phyloP scores from a whole-genome alignment of 208 protist genomes.

The Entamoeba moshkovskii region DNA sequence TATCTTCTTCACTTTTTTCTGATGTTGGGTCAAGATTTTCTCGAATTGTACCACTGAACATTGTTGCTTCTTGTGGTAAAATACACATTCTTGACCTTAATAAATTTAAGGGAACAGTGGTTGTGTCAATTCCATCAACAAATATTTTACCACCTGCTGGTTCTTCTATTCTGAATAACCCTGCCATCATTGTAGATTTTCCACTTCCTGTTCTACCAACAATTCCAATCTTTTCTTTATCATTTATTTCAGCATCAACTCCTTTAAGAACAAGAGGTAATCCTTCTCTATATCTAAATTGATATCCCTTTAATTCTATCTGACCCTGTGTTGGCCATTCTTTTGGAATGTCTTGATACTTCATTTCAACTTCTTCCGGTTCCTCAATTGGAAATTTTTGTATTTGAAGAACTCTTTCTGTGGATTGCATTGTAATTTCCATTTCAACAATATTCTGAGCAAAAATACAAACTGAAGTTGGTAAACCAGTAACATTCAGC shows the following conservation, averaged over 20 bases:
- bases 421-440: not conserved
- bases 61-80: conserved; percentile 41
- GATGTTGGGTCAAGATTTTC: conserved; percentile 33
- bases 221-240: conserved; percentile 38
- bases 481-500: not conserved
- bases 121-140: conserved; percentile 36
- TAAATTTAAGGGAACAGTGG: conserved; percentile 13
- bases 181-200: conserved; percentile 34
- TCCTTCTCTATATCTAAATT: conserved; percentile 18
- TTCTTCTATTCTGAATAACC: conserved; percentile 38
- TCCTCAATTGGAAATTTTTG: not conserved
- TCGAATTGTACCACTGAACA: conserved; percentile 37
- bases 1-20: conserved; percentile 21
- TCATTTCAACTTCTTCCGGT: not conserved
- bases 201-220: conserved; percentile 45
- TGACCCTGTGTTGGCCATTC: not conserved
- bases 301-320: not conserved
- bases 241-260: conserved; percentile 18
- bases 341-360: not conserved
- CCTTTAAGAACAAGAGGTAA: conserved; percentile 28
- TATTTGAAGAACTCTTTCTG: not conserved
- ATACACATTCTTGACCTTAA: conserved; percentile 28
- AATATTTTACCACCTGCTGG: conserved; percentile 13
- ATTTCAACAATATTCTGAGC: not conserved
- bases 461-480: not conserved